Base-by-base conservation (phyloP, 1,284 basidiomycete genomes). In the Gymnopus androsaceus region DNA sequence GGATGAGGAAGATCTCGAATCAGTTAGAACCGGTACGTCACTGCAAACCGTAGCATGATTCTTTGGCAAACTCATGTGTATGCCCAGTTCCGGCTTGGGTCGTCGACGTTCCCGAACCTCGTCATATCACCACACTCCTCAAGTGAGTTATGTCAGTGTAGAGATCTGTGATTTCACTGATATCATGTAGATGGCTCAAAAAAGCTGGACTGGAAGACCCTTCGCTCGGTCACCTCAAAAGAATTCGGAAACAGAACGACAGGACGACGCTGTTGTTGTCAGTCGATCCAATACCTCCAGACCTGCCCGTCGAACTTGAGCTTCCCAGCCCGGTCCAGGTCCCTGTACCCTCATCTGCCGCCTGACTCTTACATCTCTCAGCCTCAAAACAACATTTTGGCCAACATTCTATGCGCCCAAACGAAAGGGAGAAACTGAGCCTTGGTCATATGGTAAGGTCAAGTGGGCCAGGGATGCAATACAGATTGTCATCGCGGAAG, bases 381-480 rank as follows among this genome's bases (percentile, higher is more conserved):
- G 73, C 23, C 70, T 84, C 36, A 94, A 94, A 71, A 80, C 80
- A 38, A 69, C 76, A 0, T 71, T 89, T 23, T 96, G 94, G 94
- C 94, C 94, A 0, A 93, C 93, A 6, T 73, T 85, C 6, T 90
- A 85, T 62, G 78, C 88, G 1, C 92, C 92, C 0, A 78, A 82
- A 15, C 79, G 87, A 42, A 90, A 90, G 65, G 83, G 81, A 59
- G 85, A 88, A 58, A 74, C 78, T 1, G 83, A 88, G 56, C 74
- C 73, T 3, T 94, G 92, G 90, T 79, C 88, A 3, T 69, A 75
- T 19, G 81, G 78, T 0, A 83, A 84, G 59, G 76, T 84, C 21
- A 75, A 74, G 12, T 94, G 92, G 89, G 89, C 93, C 1, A 79
- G 79, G 64, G 75, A 84, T n/a, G 89, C 88, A 15, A 82, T 94